Evolutionary conservation across 2,329 filamentous ascomycete genomes (phyloP).

Genomic region (Sporothrix sp.): DNA sequence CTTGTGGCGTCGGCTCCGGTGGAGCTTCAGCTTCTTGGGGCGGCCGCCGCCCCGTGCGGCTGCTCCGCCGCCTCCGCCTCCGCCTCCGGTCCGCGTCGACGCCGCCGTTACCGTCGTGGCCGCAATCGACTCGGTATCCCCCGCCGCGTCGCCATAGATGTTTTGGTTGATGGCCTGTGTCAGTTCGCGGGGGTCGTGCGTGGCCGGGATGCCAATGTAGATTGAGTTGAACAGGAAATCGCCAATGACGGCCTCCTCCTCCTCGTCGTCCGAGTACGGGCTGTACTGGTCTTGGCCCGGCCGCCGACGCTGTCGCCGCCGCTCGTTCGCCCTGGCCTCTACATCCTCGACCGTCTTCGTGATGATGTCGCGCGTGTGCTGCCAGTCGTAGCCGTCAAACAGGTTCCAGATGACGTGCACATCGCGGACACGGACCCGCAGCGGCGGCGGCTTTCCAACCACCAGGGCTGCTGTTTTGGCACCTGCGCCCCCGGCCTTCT

Average conservation of each 20-base stretch:
- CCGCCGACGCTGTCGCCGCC: slow-evolving; percentile 49
- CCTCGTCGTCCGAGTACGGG: slow-evolving; percentile 48
- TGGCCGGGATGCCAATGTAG: slow-evolving; percentile 86
- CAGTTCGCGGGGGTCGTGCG: slow-evolving; percentile 74
- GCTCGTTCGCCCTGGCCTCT: slow-evolving; percentile 71
- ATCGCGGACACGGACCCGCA: slow-evolving; percentile 71
- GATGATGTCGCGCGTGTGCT: slow-evolving; percentile 74
- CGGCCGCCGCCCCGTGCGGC: not conserved
- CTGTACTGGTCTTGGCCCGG: slow-evolving; percentile 37
- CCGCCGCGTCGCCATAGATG: slow-evolving; percentile 66
- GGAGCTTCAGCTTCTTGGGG: slow-evolving; percentile 57
- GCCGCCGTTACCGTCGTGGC: slow-evolving; percentile 57
- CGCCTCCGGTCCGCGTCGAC: slow-evolving; percentile 31
- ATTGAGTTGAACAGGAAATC: slow-evolving; percentile 98
- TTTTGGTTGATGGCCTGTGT: slow-evolving; percentile 77
- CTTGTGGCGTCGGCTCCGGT: slow-evolving; percentile 84
- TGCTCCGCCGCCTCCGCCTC: not conserved
- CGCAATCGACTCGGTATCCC: slow-evolving; percentile 71
- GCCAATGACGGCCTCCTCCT: slow-evolving; percentile 78
- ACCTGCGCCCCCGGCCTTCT: not conserved
- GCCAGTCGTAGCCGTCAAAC: slow-evolving; percentile 97
- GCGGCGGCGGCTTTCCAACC: slow-evolving; percentile 40
- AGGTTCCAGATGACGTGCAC: slow-evolving; percentile 96
- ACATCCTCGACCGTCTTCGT: slow-evolving; percentile 81
- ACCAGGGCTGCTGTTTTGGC: not conserved